phyloP scores from a whole-genome alignment of 345 rosid genomes.

The Chamaenerion angustifolium region DNA sequence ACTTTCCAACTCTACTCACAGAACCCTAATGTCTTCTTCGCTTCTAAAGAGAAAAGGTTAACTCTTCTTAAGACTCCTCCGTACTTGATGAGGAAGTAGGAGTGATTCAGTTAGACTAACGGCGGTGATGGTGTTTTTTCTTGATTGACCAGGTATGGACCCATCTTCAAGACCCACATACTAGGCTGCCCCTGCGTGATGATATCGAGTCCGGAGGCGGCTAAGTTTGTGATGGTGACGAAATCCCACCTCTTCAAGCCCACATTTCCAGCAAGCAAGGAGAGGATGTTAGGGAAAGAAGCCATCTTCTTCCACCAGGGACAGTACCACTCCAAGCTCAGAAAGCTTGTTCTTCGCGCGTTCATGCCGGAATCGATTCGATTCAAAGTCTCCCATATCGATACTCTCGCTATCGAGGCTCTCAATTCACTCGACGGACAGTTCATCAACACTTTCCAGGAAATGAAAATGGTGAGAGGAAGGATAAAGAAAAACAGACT shows the following conservation, averaged over 20 bases:
- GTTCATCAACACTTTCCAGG: slow-evolving; percentile 28
- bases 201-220: slow-evolving; percentile 39
- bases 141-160: slow-evolving; percentile 20
- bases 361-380: slow-evolving; percentile 19
- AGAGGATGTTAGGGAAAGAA: slow-evolving; percentile 27
- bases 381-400: slow-evolving; percentile 22
- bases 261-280: slow-evolving; percentile 39
- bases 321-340: slow-evolving; percentile 21
- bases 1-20: slow-evolving; percentile 39
- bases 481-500: no score
- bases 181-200: slow-evolving; percentile 42
- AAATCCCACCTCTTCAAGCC: slow-evolving; percentile 40
- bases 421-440: slow-evolving; percentile 16
- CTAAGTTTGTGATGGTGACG: slow-evolving; percentile 36
- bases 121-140: no score
- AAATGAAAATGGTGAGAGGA: slow-evolving; percentile 28
- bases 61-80: no score
- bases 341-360: slow-evolving; percentile 31
- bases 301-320: slow-evolving; percentile 48
- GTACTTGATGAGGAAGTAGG: no score
- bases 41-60: slow-evolving; percentile 25
- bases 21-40: slow-evolving; percentile 36
- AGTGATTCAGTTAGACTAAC: no score
- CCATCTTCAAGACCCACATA: slow-evolving; percentile 39
- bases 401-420: slow-evolving; percentile 18